These are phyloP conservation scores for Tuber aestivum DNA, from an alignment of 495 filamentous ascomycete species.

Conservation along the genomic window DNA sequence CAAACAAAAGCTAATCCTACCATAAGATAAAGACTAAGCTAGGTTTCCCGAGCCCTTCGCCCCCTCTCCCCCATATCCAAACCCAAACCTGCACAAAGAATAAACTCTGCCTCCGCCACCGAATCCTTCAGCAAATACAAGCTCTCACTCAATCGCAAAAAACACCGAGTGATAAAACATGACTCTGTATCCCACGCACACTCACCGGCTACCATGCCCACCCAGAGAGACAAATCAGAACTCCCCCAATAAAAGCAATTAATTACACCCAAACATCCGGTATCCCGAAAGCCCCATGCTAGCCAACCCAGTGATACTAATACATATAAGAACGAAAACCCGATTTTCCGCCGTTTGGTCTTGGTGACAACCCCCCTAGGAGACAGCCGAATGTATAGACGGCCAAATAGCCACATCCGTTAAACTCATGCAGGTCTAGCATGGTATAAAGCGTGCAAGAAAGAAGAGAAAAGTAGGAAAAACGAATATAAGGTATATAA, in stretches of 20 bases:
- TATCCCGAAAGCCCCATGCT: not conserved
- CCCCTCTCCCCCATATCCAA: not conserved
- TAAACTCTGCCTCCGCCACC: not conserved
- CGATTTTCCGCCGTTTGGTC: not conserved
- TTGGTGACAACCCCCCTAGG: not conserved
- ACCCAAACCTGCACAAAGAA: not conserved
- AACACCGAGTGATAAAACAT: not conserved
- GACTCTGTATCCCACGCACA: not conserved
- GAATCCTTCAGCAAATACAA: not conserved
- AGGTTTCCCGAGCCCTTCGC: not conserved
- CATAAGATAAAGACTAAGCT: not conserved
- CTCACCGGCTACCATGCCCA: not conserved
- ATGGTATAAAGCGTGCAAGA: not conserved
- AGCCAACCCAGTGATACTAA: not conserved
- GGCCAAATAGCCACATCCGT: not conserved
- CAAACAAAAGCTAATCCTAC: not conserved
- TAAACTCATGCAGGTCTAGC: not conserved
- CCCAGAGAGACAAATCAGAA: not conserved
- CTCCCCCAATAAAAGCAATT: constrained; percentile 1
- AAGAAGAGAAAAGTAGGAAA: not conserved
- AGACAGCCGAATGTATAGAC: not conserved
- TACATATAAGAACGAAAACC: not conserved
- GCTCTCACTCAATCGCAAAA: not conserved
- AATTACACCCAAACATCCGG: not conserved
- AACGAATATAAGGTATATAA: not conserved